Base-by-base conservation (phyloP, 495 filamentous ascomycete genomes). In the Terfezia boudieri region DNA sequence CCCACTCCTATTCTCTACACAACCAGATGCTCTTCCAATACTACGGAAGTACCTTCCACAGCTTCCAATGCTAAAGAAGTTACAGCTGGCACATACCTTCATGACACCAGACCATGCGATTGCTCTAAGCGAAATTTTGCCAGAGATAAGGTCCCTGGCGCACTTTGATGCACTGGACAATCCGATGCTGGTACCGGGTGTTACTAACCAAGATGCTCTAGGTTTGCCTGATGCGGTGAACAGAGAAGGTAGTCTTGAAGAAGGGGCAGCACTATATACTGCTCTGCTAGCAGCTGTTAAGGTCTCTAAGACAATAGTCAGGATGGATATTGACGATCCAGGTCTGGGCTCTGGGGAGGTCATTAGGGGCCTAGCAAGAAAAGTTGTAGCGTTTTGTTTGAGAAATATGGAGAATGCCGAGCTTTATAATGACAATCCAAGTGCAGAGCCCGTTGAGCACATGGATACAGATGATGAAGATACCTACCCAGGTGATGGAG, bases 161-260 rank as follows among this genome's bases (percentile, higher is more conserved):
- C 89, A 96, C 69, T 68, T 98, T 60, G 93, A 81, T 64, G 77
- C 96, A 14, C 64, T 93, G 32, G 86, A 90, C 56, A 98, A 98
- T 60, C 76, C 81, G 0, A 69, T 77, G 51, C 70, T 98, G 9
- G 70, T 71, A 6, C 71, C 73, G 14, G 67, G 93, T 0, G 35
- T 38, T 49, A 9, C 23, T 26, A 35, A 17, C 4, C 12, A 46
- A 5, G 41, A 46, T 20, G 41, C 41, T 9, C 8, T 46, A 8
- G 26, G 26, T 7, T 32, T 7, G 26, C 26, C 26, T 32, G 68
- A 74, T 53, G 79, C 79, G 26, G 79, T 76, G 36, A 81, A 74
- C 9, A 72, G 76, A 37, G 83, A 90, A 56, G 78, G 75, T 36
- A 20, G 16, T 6, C n/a, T 12, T 12, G 87, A 98, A 67, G 90